A percentile compares a stretch with the other conserved stretches of the same genome.
Conservation (phyloP, 1,284 basidiomycete species). For the Ceratobasidium sp. region DNA sequence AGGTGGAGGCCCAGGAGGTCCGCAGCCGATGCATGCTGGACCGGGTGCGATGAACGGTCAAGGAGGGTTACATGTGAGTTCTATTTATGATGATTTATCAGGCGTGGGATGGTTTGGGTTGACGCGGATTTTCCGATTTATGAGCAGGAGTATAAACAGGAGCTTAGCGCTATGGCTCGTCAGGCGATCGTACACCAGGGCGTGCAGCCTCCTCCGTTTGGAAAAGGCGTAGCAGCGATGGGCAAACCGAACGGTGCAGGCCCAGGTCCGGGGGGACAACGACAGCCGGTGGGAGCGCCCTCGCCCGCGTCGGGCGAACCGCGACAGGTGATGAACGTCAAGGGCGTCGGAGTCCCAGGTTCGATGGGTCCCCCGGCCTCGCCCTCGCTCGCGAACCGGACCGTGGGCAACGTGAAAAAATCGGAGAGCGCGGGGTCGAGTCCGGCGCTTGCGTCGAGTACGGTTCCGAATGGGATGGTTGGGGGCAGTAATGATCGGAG, state of each 20-base stretch:
- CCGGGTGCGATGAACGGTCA: constrained; percentile 32
- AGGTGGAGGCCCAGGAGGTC: background rate
- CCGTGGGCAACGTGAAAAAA: constrained; percentile 33
- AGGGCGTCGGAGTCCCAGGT: background rate
- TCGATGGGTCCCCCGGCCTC: constrained; percentile 40
- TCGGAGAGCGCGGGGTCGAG: constrained; percentile 32
- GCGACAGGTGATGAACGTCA: constrained; percentile 35
- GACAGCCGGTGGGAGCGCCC: constrained; percentile 8
- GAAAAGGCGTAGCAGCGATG: background rate
- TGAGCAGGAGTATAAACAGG: constrained; percentile 36
- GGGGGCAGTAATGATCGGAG: constrained; percentile 35
- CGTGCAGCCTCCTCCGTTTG: constrained; percentile 38
- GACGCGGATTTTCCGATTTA: background rate
- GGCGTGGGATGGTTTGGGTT: background rate
- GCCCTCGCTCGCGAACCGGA: constrained; percentile 22
- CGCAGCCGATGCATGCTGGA: constrained; percentile 20
- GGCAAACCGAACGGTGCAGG: constrained; percentile 7
- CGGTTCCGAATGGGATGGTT: constrained; percentile 30
- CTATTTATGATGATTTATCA: no score
- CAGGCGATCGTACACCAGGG: constrained; percentile 24
- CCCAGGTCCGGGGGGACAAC: background rate
- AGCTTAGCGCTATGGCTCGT: background rate
- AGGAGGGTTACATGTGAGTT: constrained; percentile 13
- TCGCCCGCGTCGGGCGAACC: constrained; percentile 19
- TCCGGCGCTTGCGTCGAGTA: constrained; percentile 29